These are phyloP conservation scores for Candida piceae DNA, from an alignment of 805 yeast genomes.

Conservation along the genomic window DNA sequence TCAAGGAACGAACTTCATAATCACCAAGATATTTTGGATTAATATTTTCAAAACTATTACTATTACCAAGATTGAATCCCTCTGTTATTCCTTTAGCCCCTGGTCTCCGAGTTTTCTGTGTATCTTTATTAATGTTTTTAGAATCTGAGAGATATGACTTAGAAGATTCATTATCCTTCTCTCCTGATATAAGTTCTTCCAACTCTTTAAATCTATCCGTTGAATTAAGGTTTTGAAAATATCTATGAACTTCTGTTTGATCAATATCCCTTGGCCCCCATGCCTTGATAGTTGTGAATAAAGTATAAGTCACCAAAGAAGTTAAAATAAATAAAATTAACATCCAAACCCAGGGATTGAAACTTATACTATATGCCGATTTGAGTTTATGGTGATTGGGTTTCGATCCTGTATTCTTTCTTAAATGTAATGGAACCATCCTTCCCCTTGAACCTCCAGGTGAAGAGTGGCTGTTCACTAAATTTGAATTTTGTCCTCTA, in stretches of 20 bases:
- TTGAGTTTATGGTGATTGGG: too few relatives aligned
- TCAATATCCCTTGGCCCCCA: conserved; percentile 7
- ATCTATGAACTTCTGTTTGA: conserved; percentile 8
- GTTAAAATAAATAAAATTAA: conserved; percentile 6
- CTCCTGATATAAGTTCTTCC: too few relatives aligned
- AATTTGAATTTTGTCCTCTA: background rate
- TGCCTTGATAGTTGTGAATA: conserved; percentile 10
- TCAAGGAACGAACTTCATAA: conserved; percentile 31
- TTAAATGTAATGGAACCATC: too few relatives aligned
- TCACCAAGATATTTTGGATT: conserved; percentile 31
- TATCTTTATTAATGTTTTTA: background rate
- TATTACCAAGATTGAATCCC: background rate
- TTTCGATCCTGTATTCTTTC: too few relatives aligned
- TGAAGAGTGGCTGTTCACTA: too few relatives aligned
- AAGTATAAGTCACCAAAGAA: conserved; percentile 8
- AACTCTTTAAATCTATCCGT: conserved; percentile 7
- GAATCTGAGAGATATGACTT: background rate
- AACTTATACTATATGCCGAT: too few relatives aligned
- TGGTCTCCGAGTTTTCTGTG: background rate
- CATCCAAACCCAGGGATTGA: too few relatives aligned
- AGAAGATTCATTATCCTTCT: background rate
- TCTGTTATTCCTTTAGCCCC: background rate
- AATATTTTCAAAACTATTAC: conserved; percentile 29
- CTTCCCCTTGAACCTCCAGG: too few relatives aligned
- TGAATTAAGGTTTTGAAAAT: conserved; percentile 9